Conservation (phyloP, 192 early-diverging fungal species). For the Coemansia sp. region DNA sequence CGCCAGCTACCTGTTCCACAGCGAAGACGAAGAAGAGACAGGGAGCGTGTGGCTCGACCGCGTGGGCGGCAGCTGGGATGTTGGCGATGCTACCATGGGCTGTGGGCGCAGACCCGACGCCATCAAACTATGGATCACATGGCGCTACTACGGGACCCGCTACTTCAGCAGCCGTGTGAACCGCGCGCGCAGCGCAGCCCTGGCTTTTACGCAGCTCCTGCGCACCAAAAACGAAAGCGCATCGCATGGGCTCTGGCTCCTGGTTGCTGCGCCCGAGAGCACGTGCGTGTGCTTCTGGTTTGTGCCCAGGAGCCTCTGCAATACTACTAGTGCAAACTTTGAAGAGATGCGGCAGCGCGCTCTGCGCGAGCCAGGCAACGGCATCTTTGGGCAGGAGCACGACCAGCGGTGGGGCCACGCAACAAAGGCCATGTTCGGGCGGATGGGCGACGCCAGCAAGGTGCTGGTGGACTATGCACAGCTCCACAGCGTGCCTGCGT, state of each 20-base stretch:
- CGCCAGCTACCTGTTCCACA: conserved; percentile 71
- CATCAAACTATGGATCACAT: conserved; percentile 74
- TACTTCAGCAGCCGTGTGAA: conserved; percentile 62
- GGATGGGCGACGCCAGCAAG: conserved; percentile 52
- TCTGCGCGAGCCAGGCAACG: not conserved
- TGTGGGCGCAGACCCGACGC: conserved; percentile 80
- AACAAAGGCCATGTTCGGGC: conserved; percentile 36
- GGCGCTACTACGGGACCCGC: conserved; percentile 70
- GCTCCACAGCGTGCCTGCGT: conserved; percentile 56
- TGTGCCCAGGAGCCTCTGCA: conserved; percentile 41
- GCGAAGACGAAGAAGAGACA: conserved; percentile 8
- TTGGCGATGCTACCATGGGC: conserved; percentile 76
- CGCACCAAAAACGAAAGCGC: conserved; percentile 24
- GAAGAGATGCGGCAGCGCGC: not conserved
- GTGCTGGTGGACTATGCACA: conserved; percentile 75
- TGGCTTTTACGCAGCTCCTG: conserved; percentile 44
- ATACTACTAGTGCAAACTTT: not conserved
- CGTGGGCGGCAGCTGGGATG: conserved; percentile 38
- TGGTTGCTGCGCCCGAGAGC: conserved; percentile 37
- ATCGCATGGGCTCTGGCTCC: conserved; percentile 42
- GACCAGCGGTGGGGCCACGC: conserved; percentile 24
- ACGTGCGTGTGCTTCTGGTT: conserved; percentile 76
- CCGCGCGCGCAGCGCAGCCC: conserved; percentile 58
- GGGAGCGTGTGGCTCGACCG: conserved; percentile 41
- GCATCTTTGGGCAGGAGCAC: not conserved